These are phyloP conservation scores for Spizellomyces sp. DNA, from an alignment of 192 early-diverging fungal species.

Conservation along the genomic window DNA sequence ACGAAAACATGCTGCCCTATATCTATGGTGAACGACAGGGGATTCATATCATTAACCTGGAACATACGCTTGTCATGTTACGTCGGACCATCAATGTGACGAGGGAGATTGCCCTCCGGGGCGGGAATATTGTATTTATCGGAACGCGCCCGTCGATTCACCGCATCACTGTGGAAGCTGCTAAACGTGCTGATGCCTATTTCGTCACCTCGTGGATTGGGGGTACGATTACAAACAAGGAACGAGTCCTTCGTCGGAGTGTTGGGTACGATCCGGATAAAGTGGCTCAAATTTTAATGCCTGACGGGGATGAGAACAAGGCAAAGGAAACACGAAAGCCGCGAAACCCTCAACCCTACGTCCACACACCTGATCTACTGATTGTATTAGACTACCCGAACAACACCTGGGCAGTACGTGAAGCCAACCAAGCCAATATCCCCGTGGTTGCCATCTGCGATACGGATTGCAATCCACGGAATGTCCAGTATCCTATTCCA, in stretches of 20 bases:
- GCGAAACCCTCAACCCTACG: constrained; percentile 45
- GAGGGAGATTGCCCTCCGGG: constrained; percentile 68
- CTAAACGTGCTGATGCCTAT: constrained; percentile 72
- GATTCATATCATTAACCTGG: constrained; percentile 91
- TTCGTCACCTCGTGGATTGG: constrained; percentile 85
- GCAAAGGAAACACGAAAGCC: constrained; percentile 46
- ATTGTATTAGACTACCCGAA: constrained; percentile 83
- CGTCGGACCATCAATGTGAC: constrained; percentile 79
- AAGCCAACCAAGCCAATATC: constrained; percentile 74
- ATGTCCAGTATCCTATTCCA: constrained; percentile 89
- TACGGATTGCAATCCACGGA: constrained; percentile 84
- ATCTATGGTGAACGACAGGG: constrained; percentile 89
- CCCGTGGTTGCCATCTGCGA: constrained; percentile 91
- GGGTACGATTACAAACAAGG: constrained; percentile 85
- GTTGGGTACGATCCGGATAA: constrained; percentile 49
- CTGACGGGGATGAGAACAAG: constrained; percentile 8
- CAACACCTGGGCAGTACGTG: constrained; percentile 77
- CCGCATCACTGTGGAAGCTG: constrained; percentile 73
- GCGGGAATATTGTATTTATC: constrained; percentile 85
- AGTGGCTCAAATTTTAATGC: constrained; percentile 32
- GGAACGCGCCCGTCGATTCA: constrained; percentile 75
- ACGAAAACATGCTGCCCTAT: constrained; percentile 79
- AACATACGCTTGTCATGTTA: constrained; percentile 83
- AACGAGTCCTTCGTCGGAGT: constrained; percentile 64
- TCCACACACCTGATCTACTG: constrained; percentile 75